Evolutionary conservation across 305 asterid genomes (phyloP).

Genomic region (Striga hermonthica): DNA sequence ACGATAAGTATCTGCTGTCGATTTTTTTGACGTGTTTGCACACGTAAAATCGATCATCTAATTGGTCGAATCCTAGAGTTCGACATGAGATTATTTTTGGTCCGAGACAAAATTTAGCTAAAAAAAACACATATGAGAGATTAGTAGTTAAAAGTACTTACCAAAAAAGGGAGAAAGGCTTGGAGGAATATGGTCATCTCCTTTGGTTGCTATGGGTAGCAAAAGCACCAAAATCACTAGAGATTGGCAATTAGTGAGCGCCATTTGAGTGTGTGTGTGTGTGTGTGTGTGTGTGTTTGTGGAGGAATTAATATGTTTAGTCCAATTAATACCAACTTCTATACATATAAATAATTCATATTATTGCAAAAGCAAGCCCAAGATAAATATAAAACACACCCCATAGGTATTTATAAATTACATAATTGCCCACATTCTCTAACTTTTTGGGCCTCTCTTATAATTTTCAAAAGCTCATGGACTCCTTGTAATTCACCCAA

Average conservation of each 20-base stretch:
- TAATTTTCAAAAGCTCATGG: too few relatives aligned
- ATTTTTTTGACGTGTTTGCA: too few relatives aligned
- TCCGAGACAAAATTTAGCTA: too few relatives aligned
- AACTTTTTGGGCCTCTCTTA: too few relatives aligned
- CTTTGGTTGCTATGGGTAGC: conserved; percentile 38
- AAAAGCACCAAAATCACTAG: conserved; percentile 35
- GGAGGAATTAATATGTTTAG: neutral
- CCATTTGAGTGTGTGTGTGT: conserved; percentile 26
- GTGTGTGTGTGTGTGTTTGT: neutral
- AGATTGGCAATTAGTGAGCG: conserved; percentile 27
- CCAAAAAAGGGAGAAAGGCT: conserved; percentile 22
- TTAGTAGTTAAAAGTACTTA: neutral
- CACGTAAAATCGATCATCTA: too few relatives aligned
- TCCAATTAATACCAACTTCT: neutral
- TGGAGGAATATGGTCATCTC: conserved; percentile 21
- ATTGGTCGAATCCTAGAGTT: too few relatives aligned
- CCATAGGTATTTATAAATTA: neutral
- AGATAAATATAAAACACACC: neutral
- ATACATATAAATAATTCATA: neutral
- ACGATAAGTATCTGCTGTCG: too few relatives aligned
- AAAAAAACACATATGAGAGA: neutral
- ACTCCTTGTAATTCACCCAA: too few relatives aligned
- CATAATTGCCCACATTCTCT: neutral
- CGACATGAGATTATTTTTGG: too few relatives aligned
- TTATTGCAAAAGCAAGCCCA: neutral